Evolutionary conservation across 495 filamentous ascomycete genomes (phyloP), one percentile per base, ranked within the genome.

Genomic region (Penicillium lagena): DNA sequence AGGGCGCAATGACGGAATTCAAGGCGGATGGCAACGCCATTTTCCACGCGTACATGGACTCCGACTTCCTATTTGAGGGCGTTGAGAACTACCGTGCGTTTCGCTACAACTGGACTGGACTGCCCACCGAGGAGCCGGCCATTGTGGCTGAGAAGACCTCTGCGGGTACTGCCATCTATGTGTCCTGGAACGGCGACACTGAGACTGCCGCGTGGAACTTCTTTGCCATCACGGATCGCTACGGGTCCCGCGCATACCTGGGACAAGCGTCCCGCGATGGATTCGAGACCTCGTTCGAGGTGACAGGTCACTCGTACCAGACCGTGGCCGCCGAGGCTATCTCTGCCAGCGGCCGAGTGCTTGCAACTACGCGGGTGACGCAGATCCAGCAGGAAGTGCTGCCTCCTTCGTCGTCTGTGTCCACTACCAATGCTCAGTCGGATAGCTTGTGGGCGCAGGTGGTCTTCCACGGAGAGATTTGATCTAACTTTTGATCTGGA

Each of bases 1-100:
- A 70, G 15, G 71, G 75, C 0, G 72, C 71, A 7, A 52, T 79
- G 44, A 79, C 74, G 2, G 78, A 82, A 51, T 79, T 73, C 55
- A 64, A 59, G 4, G 42, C 59, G 0, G 64, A 78, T 15, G 60
- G 63, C 4, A 78, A 76, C 1, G 63, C 68, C 0, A 67, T 79
- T 22, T 77, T 76, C 53, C 64, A 64, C 35, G 54, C 59, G 1
- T 61, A 60, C 35, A 60, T 66, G 53, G 65, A 64, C 40, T 60
- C 61, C 0, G 61, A 48, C 1, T 29, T 39, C 5, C 44, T 66
- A 17, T 56, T 62, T 17, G 51, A 59, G 27, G 62, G 63, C 9
- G 60, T 64, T 1, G 44, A 67, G 52, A 69, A 64, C 32, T 65
- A 64, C 37, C 63, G 63, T 7, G 61, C 56, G 6, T 64, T 63